Conservation (phyloP, 2,329 filamentous ascomycete species). For the Pseudodiploospora longispora region DNA sequence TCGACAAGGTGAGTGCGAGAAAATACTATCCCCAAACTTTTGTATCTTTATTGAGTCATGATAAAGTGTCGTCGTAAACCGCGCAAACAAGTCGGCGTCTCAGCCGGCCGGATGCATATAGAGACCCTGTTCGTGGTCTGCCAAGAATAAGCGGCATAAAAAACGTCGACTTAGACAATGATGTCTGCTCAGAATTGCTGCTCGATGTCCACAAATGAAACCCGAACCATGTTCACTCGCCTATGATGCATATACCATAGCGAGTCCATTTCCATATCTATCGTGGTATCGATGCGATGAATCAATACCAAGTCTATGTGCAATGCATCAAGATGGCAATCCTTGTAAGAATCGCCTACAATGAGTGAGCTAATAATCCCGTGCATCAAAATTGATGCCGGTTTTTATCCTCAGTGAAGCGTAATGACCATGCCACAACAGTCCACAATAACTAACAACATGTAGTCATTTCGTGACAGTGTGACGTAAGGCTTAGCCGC, state of each 20-base stretch:
- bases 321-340: conserved; percentile 7
- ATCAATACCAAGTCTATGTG: conserved; percentile 11
- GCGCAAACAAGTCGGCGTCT: neutral
- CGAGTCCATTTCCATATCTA: conserved; percentile 9
- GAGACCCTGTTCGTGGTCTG: neutral
- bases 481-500: too few relatives aligned
- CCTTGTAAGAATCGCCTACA: conserved; percentile 5
- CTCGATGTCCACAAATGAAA: neutral
- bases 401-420: too few relatives aligned
- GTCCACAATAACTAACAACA: too few relatives aligned
- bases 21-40: conserved; percentile 21
- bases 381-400: too few relatives aligned
- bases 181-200: neutral
- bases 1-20: conserved; percentile 19
- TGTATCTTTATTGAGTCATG: conserved; percentile 10
- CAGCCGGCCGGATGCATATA: conserved; percentile 1
- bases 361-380: neutral
- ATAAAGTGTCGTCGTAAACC: conserved; percentile 6
- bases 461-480: too few relatives aligned
- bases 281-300: conserved; percentile 7
- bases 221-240: neutral
- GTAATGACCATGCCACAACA: too few relatives aligned
- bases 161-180: neutral
- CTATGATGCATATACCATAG: conserved; percentile 3
- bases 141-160: neutral